A percentile compares a stretch with the other conserved stretches of the same genome.
These are phyloP conservation scores for Trypethelium eluteriae DNA, from an alignment of 495 filamentous ascomycete species.

Conservation along the genomic window DNA sequence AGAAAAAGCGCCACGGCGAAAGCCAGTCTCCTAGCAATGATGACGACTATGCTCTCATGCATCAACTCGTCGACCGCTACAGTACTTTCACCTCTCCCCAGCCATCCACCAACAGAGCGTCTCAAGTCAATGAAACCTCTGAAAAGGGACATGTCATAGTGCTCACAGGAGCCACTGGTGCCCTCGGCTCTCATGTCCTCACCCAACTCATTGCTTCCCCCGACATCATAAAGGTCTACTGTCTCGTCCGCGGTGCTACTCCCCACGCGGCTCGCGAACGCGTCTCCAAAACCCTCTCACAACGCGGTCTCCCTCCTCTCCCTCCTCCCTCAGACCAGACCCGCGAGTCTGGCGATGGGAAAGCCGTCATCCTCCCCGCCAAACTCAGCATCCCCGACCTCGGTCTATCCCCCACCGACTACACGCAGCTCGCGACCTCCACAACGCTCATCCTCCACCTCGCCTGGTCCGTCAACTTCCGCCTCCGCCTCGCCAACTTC, in stretches of 20 bases:
- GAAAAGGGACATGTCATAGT: constrained; percentile 24
- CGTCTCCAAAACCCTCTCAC: constrained; percentile 42
- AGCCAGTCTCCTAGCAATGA: neutral
- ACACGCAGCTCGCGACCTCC: constrained; percentile 36
- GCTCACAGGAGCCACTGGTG: constrained; percentile 57
- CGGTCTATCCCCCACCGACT: constrained; percentile 38
- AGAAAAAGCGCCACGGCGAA: constrained; percentile 19
- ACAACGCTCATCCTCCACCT: constrained; percentile 51
- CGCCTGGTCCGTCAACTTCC: constrained; percentile 72
- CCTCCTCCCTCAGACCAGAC: neutral
- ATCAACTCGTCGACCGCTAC: constrained; percentile 35
- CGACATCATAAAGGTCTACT: constrained; percentile 43
- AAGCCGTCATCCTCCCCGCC: constrained; percentile 39
- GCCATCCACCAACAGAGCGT: constrained; percentile 19
- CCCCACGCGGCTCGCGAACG: constrained; percentile 41
- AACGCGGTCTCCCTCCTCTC: constrained; percentile 20
- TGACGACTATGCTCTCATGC: constrained; percentile 26
- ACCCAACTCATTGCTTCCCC: constrained; percentile 34
- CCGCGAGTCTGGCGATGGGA: constrained; percentile 26
- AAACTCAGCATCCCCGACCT: constrained; percentile 38
- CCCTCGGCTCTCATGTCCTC: constrained; percentile 53
- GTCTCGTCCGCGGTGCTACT: constrained; percentile 48
- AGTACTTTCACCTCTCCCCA: constrained; percentile 23
- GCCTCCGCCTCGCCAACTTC: constrained; percentile 52
- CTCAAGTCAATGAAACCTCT: neutral